A percentile compares a stretch with the other conserved stretches of the same genome.
These are phyloP conservation scores for Aspergillus phoenicis DNA, from an alignment of 2,329 filamentous ascomycete species.

Conservation along the genomic window DNA sequence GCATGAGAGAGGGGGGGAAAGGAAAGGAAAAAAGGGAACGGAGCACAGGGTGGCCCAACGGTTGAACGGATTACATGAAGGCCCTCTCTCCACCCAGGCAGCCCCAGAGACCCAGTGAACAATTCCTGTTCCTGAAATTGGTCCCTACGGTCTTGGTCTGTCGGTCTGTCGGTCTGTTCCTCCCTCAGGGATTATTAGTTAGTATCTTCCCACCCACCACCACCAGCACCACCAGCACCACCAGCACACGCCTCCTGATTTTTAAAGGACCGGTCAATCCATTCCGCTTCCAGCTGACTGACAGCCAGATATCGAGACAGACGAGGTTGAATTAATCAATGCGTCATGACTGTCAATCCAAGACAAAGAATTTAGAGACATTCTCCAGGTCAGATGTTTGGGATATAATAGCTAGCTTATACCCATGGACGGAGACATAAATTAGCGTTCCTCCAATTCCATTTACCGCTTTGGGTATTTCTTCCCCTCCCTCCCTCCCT, in stretches of 20 bases:
- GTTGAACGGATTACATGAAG: slow-evolving; percentile 5
- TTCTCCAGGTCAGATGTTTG: slow-evolving; percentile 6
- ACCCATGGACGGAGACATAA: background rate
- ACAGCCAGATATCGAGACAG: background rate
- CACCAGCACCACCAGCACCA: too few relatives aligned
- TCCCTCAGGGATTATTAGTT: too few relatives aligned
- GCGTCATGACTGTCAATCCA: background rate
- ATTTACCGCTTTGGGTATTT: background rate
- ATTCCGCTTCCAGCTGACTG: background rate
- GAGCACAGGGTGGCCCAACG: slow-evolving; percentile 1
- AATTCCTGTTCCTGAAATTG: slow-evolving; percentile 17
- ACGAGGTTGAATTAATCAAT: background rate
- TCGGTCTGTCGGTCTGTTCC: too few relatives aligned
- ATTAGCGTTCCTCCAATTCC: background rate
- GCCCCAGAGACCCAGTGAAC: slow-evolving; percentile 15
- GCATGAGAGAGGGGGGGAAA: background rate
- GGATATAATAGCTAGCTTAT: background rate
- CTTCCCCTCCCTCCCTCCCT: background rate
- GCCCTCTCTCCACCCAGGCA: slow-evolving; percentile 13
- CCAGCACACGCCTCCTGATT: background rate
- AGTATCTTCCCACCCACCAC: background rate
- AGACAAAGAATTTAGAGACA: background rate
- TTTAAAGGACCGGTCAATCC: background rate
- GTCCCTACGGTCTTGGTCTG: background rate
- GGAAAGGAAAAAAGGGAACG: background rate